Base-by-base conservation (phyloP, 164 flowering plant genomes). In the Magnolia sinica region DNA sequence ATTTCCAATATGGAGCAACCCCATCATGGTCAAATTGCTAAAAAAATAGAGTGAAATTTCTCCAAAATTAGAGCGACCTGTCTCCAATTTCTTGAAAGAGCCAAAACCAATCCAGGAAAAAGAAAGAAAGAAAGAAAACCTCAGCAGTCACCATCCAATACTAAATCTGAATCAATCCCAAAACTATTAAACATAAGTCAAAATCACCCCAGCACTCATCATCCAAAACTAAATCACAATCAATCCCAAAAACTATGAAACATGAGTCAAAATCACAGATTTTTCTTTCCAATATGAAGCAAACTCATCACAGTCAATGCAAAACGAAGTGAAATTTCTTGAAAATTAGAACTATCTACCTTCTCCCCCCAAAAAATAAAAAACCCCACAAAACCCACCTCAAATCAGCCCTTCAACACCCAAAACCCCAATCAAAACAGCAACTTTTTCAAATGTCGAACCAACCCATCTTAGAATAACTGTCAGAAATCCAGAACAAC, bases 391-490 rank as follows among this genome's bases (percentile, higher is more conserved):
- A 64, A 64, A 4, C 22, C 22, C 68, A 7, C 8, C 13, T 6
- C 68, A n/a, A n/a, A n/a, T n/a, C 45, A 37, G 45, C 7, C 45
- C 45, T 37, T 37, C 45, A 37, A 37, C 45, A n/a, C 8, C 22
- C 68, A 64, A 64, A 64, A 64, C 23, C 18, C 68, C 68, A 55
- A 64, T 22, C 68, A n/a, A 20, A 19, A 64, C 10, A 18, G 27
- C 8, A 64, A 8, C 68, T 18, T 64, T 64, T 49, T 49, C 13
- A 50, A 8, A n/a, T 70, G 55, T 20, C 23, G 13, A 45, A 11
- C 73, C 13, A 50, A 70, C 29, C 73, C 73, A 70, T n/a, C n/a
- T 49, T 22, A 70, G 45, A 29, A 29, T n/a, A 55, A 68, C 71
- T 16, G 23, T 24, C 18, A 50, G 19, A 70, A 70, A n/a, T 8